Conservation (phyloP, 1,139 yeast genomes). For the Taphrina confusa region DNA sequence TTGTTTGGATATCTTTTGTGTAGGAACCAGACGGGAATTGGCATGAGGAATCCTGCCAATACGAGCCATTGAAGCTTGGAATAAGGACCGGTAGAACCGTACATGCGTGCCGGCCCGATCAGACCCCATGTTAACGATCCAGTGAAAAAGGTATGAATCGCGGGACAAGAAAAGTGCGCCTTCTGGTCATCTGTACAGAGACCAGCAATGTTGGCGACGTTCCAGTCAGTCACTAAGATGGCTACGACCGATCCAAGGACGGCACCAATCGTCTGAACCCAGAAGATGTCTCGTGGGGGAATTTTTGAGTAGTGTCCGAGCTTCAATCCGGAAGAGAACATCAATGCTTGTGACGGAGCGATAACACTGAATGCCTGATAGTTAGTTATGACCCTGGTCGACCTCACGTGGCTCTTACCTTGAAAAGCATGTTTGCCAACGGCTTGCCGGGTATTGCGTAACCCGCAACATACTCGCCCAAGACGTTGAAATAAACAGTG, state of each 20-base stretch:
- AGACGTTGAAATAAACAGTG: slow-evolving; percentile 59
- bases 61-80: slow-evolving; percentile 49
- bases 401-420: slow-evolving; percentile 41
- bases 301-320: slow-evolving; percentile 64
- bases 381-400: not conserved
- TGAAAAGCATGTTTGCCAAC: slow-evolving; percentile 61
- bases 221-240: slow-evolving; percentile 59
- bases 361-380: slow-evolving; percentile 57
- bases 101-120: slow-evolving; percentile 59
- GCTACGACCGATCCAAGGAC: slow-evolving; percentile 47
- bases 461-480: slow-evolving; percentile 64
- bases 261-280: slow-evolving; percentile 53
- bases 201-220: slow-evolving; percentile 50
- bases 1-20: slow-evolving; percentile 26
- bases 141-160: slow-evolving; percentile 36
- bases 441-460: slow-evolving; percentile 66
- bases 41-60: slow-evolving; percentile 56
- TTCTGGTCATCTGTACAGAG: slow-evolving; percentile 48
- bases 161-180: slow-evolving; percentile 40
- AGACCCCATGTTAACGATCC: slow-evolving; percentile 51
- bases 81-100: slow-evolving; percentile 40
- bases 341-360: slow-evolving; percentile 60
- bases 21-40: slow-evolving; percentile 49
- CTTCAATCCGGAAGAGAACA: slow-evolving; percentile 60
- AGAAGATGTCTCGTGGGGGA: slow-evolving; percentile 62